Percentiles rank a stretch among this genome's conserved stretches.
These are phyloP conservation scores for Penicillium sclerotiorum DNA, from an alignment of 2,329 filamentous ascomycete genomes.

Conservation along the genomic window DNA sequence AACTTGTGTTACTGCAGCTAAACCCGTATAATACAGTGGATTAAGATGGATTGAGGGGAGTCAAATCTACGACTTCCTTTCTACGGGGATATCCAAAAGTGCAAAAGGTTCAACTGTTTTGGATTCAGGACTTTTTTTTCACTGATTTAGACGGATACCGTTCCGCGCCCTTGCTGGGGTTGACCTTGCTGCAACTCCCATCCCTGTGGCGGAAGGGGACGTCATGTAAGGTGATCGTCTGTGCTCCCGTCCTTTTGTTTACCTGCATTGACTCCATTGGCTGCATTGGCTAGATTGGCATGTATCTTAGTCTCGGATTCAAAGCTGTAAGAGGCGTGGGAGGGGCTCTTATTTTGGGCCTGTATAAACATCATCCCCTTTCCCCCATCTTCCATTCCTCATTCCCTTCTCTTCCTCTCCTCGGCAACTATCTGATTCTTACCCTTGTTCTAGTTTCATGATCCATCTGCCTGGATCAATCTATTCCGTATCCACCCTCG, in stretches of 20 bases:
- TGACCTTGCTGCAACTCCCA: constrained; percentile 33
- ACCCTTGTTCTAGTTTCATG: constrained; percentile 10
- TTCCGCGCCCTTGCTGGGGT: constrained; percentile 36
- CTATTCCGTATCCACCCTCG: constrained; percentile 10
- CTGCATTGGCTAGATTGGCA: too few relatives aligned
- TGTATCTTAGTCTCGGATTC: constrained; percentile 34
- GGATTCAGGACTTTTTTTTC: too few relatives aligned
- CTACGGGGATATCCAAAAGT: too few relatives aligned
- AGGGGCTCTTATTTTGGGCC: constrained; percentile 21
- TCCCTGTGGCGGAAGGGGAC: constrained; percentile 36
- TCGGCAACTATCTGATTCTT: constrained; percentile 6
- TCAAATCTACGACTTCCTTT: too few relatives aligned
- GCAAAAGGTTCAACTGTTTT: too few relatives aligned
- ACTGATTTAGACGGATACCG: constrained; percentile 12
- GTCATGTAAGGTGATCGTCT: constrained; percentile 43
- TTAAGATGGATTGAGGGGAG: background rate
- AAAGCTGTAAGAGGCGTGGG: constrained; percentile 1
- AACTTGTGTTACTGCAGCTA: background rate
- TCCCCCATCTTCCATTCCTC: constrained; percentile 15
- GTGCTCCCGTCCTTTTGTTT: constrained; percentile 42
- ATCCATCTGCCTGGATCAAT: constrained; percentile 10
- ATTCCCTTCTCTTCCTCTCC: constrained; percentile 15
- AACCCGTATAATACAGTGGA: too few relatives aligned
- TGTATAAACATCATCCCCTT: constrained; percentile 42
- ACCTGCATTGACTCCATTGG: too few relatives aligned